Percentiles rank a stretch among this genome's conserved stretches.
phyloP scores from a whole-genome alignment of 192 early-diverging fungal species.

The Kickxella alabastrina region DNA sequence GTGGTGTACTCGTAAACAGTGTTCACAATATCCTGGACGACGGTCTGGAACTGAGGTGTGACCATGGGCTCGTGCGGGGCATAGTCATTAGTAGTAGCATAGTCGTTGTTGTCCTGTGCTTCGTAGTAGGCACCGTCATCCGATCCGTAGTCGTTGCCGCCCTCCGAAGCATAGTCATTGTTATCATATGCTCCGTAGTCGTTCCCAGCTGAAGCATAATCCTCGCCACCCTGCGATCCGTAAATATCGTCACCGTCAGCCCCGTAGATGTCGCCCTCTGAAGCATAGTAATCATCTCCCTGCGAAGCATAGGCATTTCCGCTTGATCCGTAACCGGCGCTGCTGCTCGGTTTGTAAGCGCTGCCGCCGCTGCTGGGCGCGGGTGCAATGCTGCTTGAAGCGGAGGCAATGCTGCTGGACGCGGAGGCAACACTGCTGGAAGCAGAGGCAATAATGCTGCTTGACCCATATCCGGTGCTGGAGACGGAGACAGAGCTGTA shows the following conservation, averaged over 20 bases:
- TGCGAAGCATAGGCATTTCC: constrained; percentile 2
- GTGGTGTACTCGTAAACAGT: constrained; percentile 40
- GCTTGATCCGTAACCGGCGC: neutral
- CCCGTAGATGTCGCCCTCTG: neutral
- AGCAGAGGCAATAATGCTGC: too few species aligned
- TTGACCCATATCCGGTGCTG: too few species aligned
- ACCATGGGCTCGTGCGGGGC: constrained; percentile 27
- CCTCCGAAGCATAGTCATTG: constrained; percentile 1
- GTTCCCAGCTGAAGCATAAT: constrained; percentile 5
- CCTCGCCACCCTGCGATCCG: neutral
- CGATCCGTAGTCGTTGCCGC: constrained; percentile 11
- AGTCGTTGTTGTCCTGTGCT: neutral
- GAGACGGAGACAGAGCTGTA: too few species aligned
- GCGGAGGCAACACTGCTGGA: neutral
- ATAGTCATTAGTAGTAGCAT: constrained; percentile 16
- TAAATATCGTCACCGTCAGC: neutral
- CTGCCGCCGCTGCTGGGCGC: constrained; percentile 1
- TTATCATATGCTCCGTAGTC: neutral
- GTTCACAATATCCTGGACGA: constrained; percentile 35
- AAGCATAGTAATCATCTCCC: constrained; percentile 1
- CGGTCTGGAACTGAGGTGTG: constrained; percentile 33
- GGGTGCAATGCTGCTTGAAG: neutral
- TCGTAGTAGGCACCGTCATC: neutral
- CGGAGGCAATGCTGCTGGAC: constrained; percentile 3
- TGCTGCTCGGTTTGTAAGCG: neutral